Evolutionary conservation across 805 yeast species (phyloP).

Genomic region (Ascoidea tarda): DNA sequence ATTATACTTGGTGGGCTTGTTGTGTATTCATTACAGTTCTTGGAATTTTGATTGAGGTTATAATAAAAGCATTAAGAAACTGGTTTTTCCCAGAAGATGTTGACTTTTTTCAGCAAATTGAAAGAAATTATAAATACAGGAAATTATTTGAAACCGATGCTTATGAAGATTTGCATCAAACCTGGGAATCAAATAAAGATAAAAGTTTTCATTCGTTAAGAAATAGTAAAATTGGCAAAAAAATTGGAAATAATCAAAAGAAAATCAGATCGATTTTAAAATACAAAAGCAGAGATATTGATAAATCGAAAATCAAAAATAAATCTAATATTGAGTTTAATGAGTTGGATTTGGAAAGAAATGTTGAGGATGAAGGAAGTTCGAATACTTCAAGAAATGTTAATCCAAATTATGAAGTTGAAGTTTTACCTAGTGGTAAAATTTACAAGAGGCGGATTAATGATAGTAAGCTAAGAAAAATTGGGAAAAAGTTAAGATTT

Average conservation of each 20-base stretch:
- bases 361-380: neutral
- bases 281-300: neutral
- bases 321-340: conserved; percentile 8
- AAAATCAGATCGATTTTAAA: neutral
- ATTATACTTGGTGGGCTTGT: conserved; percentile 79
- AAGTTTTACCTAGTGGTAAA: conserved; percentile 65
- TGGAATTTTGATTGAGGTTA: conserved; percentile 53
- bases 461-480: conserved; percentile 15
- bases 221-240: conserved; percentile 15
- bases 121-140: conserved; percentile 53
- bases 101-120: conserved; percentile 66
- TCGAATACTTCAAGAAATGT: neutral
- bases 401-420: conserved; percentile 28
- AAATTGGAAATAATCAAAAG: conserved; percentile 7
- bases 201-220: conserved; percentile 17
- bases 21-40: conserved; percentile 40
- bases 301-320: conserved; percentile 17
- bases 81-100: conserved; percentile 57
- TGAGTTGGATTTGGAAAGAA: neutral
- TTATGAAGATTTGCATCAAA: conserved; percentile 56
- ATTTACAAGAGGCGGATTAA: conserved; percentile 28
- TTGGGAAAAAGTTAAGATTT: conserved; percentile 26
- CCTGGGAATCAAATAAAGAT: conserved; percentile 59
- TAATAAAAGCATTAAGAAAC: conserved; percentile 40
- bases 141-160: conserved; percentile 62